Evolutionary conservation across 257 asterid species (phyloP).

Genomic region (Scutellaria barbata): DNA sequence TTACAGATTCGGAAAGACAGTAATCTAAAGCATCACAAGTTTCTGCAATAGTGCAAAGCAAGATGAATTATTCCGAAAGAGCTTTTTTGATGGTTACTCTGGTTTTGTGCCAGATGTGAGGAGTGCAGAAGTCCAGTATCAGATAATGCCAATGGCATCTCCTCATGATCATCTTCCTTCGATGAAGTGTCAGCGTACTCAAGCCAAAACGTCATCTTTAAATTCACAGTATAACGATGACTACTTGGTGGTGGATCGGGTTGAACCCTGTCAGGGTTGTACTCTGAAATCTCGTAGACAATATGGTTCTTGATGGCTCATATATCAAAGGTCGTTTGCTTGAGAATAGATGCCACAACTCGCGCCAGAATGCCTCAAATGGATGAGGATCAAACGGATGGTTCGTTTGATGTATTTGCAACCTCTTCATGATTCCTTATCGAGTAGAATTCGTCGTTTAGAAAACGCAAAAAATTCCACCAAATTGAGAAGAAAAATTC

Average conservation of each 20-base stretch:
- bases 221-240: conserved; percentile 52
- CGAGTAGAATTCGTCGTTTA: conserved; percentile 10
- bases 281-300: conserved; percentile 65
- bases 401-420: conserved; percentile 53
- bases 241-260: conserved; percentile 28
- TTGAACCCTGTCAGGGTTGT: conserved; percentile 35
- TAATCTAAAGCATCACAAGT: conserved; percentile 57
- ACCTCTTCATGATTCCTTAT: conserved; percentile 66
- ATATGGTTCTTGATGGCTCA: conserved; percentile 61
- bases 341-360: conserved; percentile 74
- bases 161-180: conserved; percentile 46
- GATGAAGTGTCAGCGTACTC: conserved; percentile 50
- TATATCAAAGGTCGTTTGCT: conserved; percentile 61
- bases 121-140: too few species aligned
- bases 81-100: too few species aligned
- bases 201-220: conserved; percentile 46
- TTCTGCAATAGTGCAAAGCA: conserved; percentile 80
- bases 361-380: conserved; percentile 78
- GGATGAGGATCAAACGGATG: conserved; percentile 71
- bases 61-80: too few species aligned
- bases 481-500: conserved; percentile 40
- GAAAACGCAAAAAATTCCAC: conserved; percentile 6
- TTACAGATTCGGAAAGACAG: conserved; percentile 76
- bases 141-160: conserved; percentile 60
- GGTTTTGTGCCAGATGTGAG: too few species aligned